Evolutionary conservation across 495 filamentous ascomycete genomes (phyloP).

Genomic region (Terfezia claveryi): DNA sequence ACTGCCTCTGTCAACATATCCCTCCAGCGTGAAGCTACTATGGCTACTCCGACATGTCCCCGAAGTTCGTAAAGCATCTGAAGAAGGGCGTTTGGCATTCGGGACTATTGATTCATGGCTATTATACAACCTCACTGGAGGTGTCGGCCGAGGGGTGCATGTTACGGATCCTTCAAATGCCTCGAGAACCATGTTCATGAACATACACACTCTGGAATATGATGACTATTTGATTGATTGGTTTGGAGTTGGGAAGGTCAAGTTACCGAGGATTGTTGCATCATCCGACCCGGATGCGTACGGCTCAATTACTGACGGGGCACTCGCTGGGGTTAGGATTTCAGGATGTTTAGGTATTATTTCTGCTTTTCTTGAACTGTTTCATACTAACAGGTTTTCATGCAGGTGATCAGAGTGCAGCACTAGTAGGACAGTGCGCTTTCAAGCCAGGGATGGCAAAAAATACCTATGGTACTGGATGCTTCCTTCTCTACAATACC

Average conservation of each 20-base stretch:
- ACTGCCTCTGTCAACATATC: constrained; percentile 80
- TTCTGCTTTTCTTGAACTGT: too few species aligned
- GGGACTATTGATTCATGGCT: constrained; percentile 92
- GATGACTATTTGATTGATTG: constrained; percentile 62
- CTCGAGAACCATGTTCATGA: constrained; percentile 92
- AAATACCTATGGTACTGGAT: constrained; percentile 92
- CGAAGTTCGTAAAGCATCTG: constrained; percentile 53
- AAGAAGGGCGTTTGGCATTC: constrained; percentile 60
- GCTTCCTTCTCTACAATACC: constrained; percentile 88
- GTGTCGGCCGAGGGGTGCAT: constrained; percentile 39
- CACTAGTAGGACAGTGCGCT: constrained; percentile 77
- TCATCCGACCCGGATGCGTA: constrained; percentile 62
- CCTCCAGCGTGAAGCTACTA: constrained; percentile 68
- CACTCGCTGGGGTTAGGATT: constrained; percentile 55
- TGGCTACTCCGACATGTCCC: constrained; percentile 64
- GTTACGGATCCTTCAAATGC: constrained; percentile 89
- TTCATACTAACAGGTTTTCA: too few species aligned
- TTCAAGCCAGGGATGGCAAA: constrained; percentile 76
- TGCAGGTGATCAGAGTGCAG: constrained; percentile 56
- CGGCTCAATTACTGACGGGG: constrained; percentile 41
- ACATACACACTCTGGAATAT: constrained; percentile 67
- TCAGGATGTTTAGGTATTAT: constrained; percentile 51
- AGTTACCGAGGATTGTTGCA: constrained; percentile 65
- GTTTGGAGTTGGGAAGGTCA: constrained; percentile 52
- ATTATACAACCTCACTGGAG: constrained; percentile 74